Conservation (phyloP, 495 filamentous ascomycete genomes). For the Talaromyces stipitatus region DNA sequence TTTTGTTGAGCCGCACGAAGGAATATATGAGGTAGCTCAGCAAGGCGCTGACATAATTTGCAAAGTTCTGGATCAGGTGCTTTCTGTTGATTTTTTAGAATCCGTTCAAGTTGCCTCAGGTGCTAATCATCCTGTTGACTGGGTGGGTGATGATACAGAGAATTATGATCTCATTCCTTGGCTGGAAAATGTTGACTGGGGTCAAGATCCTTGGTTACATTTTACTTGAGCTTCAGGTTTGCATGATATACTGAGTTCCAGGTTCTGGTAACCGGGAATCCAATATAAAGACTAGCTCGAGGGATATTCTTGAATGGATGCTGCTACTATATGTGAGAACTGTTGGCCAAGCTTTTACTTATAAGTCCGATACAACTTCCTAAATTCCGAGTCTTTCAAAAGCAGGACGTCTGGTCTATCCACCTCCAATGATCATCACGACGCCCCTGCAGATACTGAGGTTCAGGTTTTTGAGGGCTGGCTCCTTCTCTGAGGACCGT, state of each 20-base stretch:
- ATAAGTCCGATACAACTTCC: background rate
- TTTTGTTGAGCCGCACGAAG: background rate
- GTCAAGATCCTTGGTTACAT: background rate
- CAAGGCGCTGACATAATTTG: background rate
- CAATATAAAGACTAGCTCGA: background rate
- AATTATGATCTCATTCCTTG: background rate
- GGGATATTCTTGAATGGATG: background rate
- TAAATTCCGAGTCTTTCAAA: slow-evolving; percentile 3
- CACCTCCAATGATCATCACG: slow-evolving; percentile 18
- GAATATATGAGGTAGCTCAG: background rate
- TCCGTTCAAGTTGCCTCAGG: background rate
- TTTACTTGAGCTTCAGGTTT: no score
- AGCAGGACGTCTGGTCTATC: slow-evolving; percentile 22
- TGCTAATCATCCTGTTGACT: background rate
- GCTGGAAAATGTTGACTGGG: background rate
- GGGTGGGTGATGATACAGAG: background rate
- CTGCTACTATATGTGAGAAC: background rate
- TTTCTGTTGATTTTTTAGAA: background rate
- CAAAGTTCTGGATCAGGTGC: background rate
- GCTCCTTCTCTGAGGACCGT: background rate
- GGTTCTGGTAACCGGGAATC: background rate
- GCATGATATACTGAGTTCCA: no score
- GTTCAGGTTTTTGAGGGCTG: slow-evolving; percentile 12
- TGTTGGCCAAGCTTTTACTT: no score
- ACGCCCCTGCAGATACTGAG: slow-evolving; percentile 19